Conservation (phyloP, 805 yeast genomes). For the Cyberlindnera japonica region DNA sequence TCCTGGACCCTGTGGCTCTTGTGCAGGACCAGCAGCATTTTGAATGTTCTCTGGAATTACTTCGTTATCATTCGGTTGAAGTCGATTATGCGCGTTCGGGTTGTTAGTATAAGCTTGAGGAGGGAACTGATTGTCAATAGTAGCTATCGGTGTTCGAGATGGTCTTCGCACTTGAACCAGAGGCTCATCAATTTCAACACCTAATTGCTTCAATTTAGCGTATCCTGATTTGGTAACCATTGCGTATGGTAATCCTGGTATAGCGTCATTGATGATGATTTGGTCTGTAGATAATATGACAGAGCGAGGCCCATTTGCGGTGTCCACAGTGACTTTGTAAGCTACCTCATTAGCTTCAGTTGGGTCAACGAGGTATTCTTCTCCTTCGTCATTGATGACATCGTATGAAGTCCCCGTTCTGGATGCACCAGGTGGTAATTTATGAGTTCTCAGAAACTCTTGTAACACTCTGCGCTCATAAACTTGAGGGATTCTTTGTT, state of each 20-base stretch:
- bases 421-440: slow-evolving; percentile 15
- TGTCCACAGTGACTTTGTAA: slow-evolving; percentile 16
- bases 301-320: slow-evolving; percentile 12
- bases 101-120: too few species aligned
- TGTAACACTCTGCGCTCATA: slow-evolving; percentile 4
- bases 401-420: slow-evolving; percentile 18
- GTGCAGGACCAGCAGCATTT: too few species aligned
- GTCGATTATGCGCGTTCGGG: background rate
- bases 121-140: too few species aligned
- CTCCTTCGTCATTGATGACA: slow-evolving; percentile 16
- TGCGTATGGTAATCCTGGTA: slow-evolving; percentile 24
- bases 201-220: slow-evolving; percentile 21
- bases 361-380: slow-evolving; percentile 23
- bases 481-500: too few species aligned
- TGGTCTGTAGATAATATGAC: slow-evolving; percentile 26
- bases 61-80: background rate
- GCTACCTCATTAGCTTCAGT: slow-evolving; percentile 6
- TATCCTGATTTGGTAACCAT: slow-evolving; percentile 28
- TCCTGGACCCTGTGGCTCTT: too few species aligned
- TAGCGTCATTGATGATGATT: slow-evolving; percentile 24
- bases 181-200: slow-evolving; percentile 21
- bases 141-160: too few species aligned
- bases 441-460: slow-evolving; percentile 3
- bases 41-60: background rate
- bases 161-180: slow-evolving; percentile 3